phyloP scores from a whole-genome alignment of 495 filamentous ascomycete species.

The Penicillium salamii region DNA sequence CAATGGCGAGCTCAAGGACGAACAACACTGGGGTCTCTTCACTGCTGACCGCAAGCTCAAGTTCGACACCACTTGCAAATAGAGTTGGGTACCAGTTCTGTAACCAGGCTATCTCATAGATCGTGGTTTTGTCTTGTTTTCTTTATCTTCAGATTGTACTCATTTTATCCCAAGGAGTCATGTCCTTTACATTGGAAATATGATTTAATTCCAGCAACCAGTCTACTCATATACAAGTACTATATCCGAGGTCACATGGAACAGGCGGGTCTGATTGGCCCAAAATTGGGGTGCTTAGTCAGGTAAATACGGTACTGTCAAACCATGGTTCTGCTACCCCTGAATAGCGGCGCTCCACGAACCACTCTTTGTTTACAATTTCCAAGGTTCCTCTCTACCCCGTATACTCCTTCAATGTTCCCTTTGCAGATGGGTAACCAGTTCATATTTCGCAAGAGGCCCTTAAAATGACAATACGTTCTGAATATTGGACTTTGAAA shows the following conservation, averaged over 20 bases:
- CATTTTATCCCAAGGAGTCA: background rate
- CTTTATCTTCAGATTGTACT: slow-evolving; percentile 2
- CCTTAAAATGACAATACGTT: no score
- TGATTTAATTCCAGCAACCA: background rate
- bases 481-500: background rate
- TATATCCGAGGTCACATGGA: no score
- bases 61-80: slow-evolving; percentile 57
- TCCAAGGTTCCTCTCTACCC: background rate
- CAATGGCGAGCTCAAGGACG: slow-evolving; percentile 62
- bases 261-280: no score
- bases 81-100: background rate
- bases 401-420: background rate
- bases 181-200: slow-evolving; percentile 1
- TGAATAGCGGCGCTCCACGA: slow-evolving; percentile 7
- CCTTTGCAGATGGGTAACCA: no score
- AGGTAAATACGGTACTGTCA: slow-evolving; percentile 1
- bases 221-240: no score
- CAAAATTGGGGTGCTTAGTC: background rate
- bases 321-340: slow-evolving; percentile 42
- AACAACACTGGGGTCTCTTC: slow-evolving; percentile 79
- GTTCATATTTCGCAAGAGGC: background rate
- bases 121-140: background rate
- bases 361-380: slow-evolving; percentile 20
- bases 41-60: slow-evolving; percentile 59
- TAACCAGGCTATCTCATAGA: background rate